phyloP scores from a whole-genome alignment of 1,139 yeast genomes.

The Yamadazyma oceani region DNA sequence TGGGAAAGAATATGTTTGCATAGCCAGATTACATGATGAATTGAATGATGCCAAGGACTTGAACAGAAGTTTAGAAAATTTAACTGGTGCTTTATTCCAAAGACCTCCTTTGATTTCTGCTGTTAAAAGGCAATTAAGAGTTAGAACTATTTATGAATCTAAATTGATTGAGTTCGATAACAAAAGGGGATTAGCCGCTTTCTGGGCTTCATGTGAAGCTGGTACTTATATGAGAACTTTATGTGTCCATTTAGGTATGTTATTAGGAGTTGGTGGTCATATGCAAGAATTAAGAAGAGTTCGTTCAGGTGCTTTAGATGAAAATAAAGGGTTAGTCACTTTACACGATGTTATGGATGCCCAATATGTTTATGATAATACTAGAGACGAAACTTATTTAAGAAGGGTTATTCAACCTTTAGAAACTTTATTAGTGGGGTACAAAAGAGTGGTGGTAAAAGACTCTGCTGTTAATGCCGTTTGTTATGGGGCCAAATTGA shows the following conservation, averaged over 20 bases:
- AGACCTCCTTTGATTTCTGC: conserved; percentile 99
- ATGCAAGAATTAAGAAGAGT: conserved; percentile 99
- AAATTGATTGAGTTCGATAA: conserved; percentile 94
- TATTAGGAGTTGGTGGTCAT: conserved; percentile 98
- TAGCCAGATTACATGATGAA: conserved; percentile 92
- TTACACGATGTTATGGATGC: conserved; percentile 97
- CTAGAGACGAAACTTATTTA: conserved; percentile 93
- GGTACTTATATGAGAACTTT: conserved; percentile 99
- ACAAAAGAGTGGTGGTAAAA: conserved; percentile 96
- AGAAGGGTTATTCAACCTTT: conserved; percentile 94
- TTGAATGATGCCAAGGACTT: conserved; percentile 87
- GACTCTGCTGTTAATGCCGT: conserved; percentile 98
- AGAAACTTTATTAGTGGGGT: conserved; percentile 89
- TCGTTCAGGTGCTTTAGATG: conserved; percentile 93
- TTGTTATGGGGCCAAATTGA: conserved; percentile 97
- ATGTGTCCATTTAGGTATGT: conserved; percentile 98
- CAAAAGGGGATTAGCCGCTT: conserved; percentile 94
- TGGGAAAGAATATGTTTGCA: conserved; percentile 98
- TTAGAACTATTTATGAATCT: conserved; percentile 95
- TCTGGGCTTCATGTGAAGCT: conserved; percentile 99
- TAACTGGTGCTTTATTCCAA: conserved; percentile 98
- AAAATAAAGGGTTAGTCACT: conserved; percentile 88
- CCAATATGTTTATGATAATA: conserved; percentile 95
- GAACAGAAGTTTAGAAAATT: conserved; percentile 84
- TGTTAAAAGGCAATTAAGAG: conserved; percentile 98